Evolutionary conservation across 768 basidiomycete genomes (phyloP).

Genomic region (Boletus tylopilopsis): DNA sequence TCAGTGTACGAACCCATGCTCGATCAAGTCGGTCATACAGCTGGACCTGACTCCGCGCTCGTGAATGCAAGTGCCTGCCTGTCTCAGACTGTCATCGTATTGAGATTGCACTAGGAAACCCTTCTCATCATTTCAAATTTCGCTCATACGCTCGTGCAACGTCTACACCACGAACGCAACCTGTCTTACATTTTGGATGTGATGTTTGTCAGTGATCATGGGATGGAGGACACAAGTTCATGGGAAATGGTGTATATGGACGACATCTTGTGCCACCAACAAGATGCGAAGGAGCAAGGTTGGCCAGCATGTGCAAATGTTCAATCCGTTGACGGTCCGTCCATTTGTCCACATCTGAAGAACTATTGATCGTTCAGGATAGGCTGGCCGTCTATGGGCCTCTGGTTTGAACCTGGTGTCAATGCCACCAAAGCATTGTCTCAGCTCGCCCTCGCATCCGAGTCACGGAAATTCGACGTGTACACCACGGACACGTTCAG

Average conservation of each 20-base stretch:
- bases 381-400: slow-evolving; percentile 86
- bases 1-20: slow-evolving; percentile 77
- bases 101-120: slow-evolving; percentile 45
- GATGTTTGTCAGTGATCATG: slow-evolving; percentile 87
- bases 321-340: slow-evolving; percentile 13
- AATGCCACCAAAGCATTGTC: slow-evolving; percentile 55
- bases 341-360: not conserved
- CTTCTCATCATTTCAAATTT: slow-evolving; percentile 65
- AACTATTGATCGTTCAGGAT: slow-evolving; percentile 31
- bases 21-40: slow-evolving; percentile 76
- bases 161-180: slow-evolving; percentile 64
- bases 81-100: not conserved
- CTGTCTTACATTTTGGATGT: slow-evolving; percentile 82
- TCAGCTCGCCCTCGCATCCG: slow-evolving; percentile 47
- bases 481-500: slow-evolving; percentile 16
- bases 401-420: slow-evolving; percentile 61
- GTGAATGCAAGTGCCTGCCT: slow-evolving; percentile 54
- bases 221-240: slow-evolving; percentile 88
- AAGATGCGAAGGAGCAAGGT: not conserved
- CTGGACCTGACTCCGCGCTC: slow-evolving; percentile 58
- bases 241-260: slow-evolving; percentile 76
- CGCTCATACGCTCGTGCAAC: slow-evolving; percentile 42
- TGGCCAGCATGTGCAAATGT: slow-evolving; percentile 13
- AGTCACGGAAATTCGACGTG: slow-evolving; percentile 59
- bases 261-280: slow-evolving; percentile 18